These are phyloP conservation scores for Pulveroboletus sp. DNA, from an alignment of 768 basidiomycete species.

Conservation along the genomic window DNA sequence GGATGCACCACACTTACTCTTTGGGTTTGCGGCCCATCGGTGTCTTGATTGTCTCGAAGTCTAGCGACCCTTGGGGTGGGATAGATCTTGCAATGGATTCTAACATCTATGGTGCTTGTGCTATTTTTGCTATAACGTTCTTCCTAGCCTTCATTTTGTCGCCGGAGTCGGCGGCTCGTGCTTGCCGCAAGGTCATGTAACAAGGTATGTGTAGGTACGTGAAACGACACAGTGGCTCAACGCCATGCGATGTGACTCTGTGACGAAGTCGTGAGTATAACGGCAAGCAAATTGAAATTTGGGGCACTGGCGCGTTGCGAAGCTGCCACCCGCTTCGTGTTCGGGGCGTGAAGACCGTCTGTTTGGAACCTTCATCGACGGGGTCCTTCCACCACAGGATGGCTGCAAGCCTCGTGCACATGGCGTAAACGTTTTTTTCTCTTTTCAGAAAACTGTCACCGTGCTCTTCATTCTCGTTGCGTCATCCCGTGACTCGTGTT, in stretches of 20 bases:
- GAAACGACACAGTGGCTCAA: no score
- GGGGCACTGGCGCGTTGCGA: conserved; percentile 1
- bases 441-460: no score
- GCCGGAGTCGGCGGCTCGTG: no score
- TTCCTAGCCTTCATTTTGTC: no score
- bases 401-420: neutral
- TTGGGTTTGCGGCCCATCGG: neutral
- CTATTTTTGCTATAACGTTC: no score
- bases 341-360: neutral
- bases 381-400: neutral
- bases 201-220: no score
- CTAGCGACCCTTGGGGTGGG: neutral
- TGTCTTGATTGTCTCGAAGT: neutral
- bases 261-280: neutral
- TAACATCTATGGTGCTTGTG: no score
- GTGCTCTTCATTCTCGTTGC: no score
- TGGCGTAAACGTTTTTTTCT: no score
- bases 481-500: neutral
- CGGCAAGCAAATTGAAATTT: no score
- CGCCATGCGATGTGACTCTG: neutral
- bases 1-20: neutral
- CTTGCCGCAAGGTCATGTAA: no score
- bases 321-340: conserved; percentile 13
- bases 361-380: neutral
- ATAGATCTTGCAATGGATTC: neutral